A percentile compares a stretch with the other conserved stretches of the same genome.
phyloP scores from a whole-genome alignment of 139 green algal species.

The Pycnococcus provasolii region DNA sequence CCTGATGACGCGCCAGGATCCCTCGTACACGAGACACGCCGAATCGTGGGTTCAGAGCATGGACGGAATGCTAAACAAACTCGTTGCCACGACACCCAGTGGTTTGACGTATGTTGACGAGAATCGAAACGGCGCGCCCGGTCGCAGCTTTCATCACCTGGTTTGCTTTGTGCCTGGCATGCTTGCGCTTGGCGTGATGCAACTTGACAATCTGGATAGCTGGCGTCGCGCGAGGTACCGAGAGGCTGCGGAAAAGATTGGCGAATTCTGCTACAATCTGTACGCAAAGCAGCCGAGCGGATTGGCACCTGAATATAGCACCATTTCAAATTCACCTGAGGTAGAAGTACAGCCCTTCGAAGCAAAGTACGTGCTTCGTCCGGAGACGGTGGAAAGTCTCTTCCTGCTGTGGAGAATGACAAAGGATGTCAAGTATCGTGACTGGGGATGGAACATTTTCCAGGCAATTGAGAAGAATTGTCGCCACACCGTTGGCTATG shows the following conservation, averaged over 20 bases:
- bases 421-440: slow-evolving; percentile 36
- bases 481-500: slow-evolving; percentile 44
- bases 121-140: background rate
- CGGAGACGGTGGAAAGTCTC: slow-evolving; percentile 57
- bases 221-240: slow-evolving; percentile 32
- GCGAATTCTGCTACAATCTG: slow-evolving; percentile 46
- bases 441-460: slow-evolving; percentile 64
- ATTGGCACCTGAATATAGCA: slow-evolving; percentile 30
- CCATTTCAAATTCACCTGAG: background rate
- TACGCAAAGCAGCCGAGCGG: slow-evolving; percentile 35
- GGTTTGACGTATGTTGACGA: too few species aligned
- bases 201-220: slow-evolving; percentile 5
- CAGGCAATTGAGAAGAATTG: slow-evolving; percentile 48
- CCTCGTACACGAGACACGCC: too few species aligned
- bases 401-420: slow-evolving; percentile 58
- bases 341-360: slow-evolving; percentile 29
- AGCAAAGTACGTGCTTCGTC: slow-evolving; percentile 48
- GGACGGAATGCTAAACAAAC: too few species aligned
- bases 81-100: too few species aligned
- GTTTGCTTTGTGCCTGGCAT: slow-evolving; percentile 58
- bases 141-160: slow-evolving; percentile 55
- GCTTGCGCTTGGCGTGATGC: slow-evolving; percentile 42
- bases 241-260: slow-evolving; percentile 35
- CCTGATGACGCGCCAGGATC: background rate
- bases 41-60: too few species aligned